Conservation (phyloP, 768 basidiomycete genomes). For the Leucosporidium creatinivorum region DNA sequence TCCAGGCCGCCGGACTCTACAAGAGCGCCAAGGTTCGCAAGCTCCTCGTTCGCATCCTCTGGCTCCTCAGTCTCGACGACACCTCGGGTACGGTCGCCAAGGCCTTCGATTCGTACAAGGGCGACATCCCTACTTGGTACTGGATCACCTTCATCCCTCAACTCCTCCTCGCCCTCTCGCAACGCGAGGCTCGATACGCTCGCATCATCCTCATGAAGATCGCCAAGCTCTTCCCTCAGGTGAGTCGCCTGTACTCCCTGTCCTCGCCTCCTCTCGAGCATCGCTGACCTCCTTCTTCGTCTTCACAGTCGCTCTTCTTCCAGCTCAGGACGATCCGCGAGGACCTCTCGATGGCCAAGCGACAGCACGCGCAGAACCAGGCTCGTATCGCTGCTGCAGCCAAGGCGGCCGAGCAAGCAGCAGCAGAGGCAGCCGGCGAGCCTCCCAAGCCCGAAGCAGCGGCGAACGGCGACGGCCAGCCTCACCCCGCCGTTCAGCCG, state of each 20-base stretch:
- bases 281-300: not conserved
- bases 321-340: conserved; percentile 77
- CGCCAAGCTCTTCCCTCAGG: conserved; percentile 88
- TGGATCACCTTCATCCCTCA: conserved; percentile 98
- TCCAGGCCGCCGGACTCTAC: conserved; percentile 92
- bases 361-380: conserved; percentile 36
- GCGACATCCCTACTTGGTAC: conserved; percentile 94
- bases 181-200: conserved; percentile 88
- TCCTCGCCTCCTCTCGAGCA: not conserved
- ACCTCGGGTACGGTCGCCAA: conserved; percentile 40
- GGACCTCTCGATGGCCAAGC: conserved; percentile 49
- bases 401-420: conserved; percentile 20
- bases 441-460: conserved; percentile 32
- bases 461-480: conserved; percentile 10
- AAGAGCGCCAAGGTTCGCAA: conserved; percentile 89
- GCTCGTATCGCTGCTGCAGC: conserved; percentile 24
- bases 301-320: conserved; percentile 79
- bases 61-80: conserved; percentile 92
- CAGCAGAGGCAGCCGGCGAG: conserved; percentile 30
- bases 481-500: conserved; percentile 22
- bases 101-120: conserved; percentile 66
- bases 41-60: conserved; percentile 83
- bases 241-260: conserved; percentile 40
- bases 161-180: conserved; percentile 76
- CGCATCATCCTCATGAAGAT: conserved; percentile 79